These are phyloP conservation scores for Neopestalotiopsis sp. DNA, from an alignment of 2,329 filamentous ascomycete species.

Conservation along the genomic window DNA sequence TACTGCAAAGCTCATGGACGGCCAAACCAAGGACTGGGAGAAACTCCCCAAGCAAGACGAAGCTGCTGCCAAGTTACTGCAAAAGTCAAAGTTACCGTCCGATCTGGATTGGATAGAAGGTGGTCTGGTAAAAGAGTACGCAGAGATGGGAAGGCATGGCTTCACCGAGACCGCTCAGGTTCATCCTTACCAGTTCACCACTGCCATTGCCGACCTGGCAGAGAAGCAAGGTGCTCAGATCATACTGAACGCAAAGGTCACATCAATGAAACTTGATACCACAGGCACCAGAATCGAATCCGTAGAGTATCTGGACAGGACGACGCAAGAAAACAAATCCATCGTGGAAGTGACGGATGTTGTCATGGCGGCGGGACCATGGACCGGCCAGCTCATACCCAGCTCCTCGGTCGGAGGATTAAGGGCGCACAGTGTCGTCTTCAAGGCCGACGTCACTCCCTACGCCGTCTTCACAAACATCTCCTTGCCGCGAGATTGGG, in stretches of 20 bases:
- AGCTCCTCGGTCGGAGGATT: constrained; percentile 62
- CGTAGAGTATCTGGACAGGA: constrained; percentile 64
- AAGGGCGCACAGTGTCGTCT: constrained; percentile 70
- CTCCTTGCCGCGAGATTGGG: constrained; percentile 69
- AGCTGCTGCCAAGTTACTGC: constrained; percentile 51
- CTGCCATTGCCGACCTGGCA: constrained; percentile 78
- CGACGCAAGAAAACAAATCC: constrained; percentile 38
- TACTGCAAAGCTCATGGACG: constrained; percentile 29
- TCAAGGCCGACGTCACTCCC: constrained; percentile 68
- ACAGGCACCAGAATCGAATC: constrained; percentile 58
- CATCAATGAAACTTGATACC: constrained; percentile 62
- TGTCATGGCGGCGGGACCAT: constrained; percentile 64
- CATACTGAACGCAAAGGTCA: constrained; percentile 70
- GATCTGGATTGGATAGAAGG: constrained; percentile 86
- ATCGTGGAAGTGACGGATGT: constrained; percentile 58
- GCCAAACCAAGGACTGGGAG: constrained; percentile 57
- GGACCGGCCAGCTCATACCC: constrained; percentile 66
- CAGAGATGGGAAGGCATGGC: constrained; percentile 76
- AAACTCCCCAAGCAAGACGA: constrained; percentile 66
- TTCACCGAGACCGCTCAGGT: constrained; percentile 87
- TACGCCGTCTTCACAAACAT: constrained; percentile 90
- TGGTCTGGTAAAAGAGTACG: constrained; percentile 71
- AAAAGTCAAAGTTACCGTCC: constrained; percentile 68
- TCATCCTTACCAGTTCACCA: constrained; percentile 91
- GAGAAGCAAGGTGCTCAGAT: constrained; percentile 72